phyloP scores from a whole-genome alignment of 108 stramenopile genomes.

The Fragilariopsis cylindrus region DNA sequence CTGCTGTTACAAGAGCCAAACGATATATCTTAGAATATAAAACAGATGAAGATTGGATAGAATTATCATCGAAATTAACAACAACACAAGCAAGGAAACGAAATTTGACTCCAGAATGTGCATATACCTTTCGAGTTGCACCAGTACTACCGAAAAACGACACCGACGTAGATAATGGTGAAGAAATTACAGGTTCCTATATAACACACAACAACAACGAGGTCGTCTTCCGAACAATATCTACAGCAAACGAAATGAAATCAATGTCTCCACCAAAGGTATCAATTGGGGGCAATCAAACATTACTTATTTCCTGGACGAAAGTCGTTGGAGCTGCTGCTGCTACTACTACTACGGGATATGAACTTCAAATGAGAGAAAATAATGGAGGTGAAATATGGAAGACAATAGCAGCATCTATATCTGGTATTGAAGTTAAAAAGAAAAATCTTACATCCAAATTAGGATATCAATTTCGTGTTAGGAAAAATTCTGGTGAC shows the following conservation, averaged over 20 bases:
- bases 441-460: conserved; percentile 75
- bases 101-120: conserved; percentile 49
- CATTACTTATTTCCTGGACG: conserved; percentile 62
- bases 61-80: conserved; percentile 54
- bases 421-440: conserved; percentile 59
- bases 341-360: conserved; percentile 19
- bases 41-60: conserved; percentile 50
- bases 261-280: conserved; percentile 47
- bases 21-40: conserved; percentile 68
- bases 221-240: conserved; percentile 33
- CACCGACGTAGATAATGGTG: conserved; percentile 22
- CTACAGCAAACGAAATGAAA: conserved; percentile 33
- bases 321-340: conserved; percentile 11
- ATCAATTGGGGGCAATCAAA: conserved; percentile 38
- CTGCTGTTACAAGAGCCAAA: conserved; percentile 34
- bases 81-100: conserved; percentile 64
- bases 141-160: conserved; percentile 24
- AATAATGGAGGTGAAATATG: conserved; percentile 61
- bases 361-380: conserved; percentile 82
- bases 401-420: conserved; percentile 63
- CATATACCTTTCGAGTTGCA: conserved; percentile 68
- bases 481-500: conserved; percentile 42
- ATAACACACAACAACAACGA: conserved; percentile 31
- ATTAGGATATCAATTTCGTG: conserved; percentile 78
- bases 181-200: conserved; percentile 18